phyloP scores from a whole-genome alignment of 2,329 filamentous ascomycete species.

The Grosmannia clavigera region DNA sequence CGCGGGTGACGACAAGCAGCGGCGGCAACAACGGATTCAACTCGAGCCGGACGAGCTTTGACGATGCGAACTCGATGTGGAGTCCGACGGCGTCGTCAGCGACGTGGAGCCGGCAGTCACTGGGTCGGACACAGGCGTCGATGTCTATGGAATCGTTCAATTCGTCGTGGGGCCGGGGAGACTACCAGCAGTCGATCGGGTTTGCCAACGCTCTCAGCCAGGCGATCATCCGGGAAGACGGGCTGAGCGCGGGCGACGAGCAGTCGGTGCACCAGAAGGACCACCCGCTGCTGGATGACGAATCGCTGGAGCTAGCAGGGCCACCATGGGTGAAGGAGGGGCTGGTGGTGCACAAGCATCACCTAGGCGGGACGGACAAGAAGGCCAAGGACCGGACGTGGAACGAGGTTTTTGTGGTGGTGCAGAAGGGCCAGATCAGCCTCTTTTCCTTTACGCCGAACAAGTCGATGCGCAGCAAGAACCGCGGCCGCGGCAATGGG shows the following conservation, averaged over 20 bases:
- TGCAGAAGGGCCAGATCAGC: conserved; percentile 88
- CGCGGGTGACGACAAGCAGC: conserved; percentile 32
- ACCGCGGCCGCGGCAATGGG: conserved; percentile 37
- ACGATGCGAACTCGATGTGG: conserved; percentile 83
- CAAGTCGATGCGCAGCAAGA: conserved; percentile 62
- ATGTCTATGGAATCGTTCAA: conserved; percentile 87
- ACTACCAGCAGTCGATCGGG: conserved; percentile 92
- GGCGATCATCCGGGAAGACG: conserved; percentile 86
- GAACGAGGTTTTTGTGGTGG: conserved; percentile 89
- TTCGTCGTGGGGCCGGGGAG: conserved; percentile 49
- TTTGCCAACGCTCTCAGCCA: conserved; percentile 95
- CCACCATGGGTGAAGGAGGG: conserved; percentile 99
- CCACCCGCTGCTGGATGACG: conserved; percentile 71
- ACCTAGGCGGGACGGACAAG: conserved; percentile 81
- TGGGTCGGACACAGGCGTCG: conserved; percentile 80
- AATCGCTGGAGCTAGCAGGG: conserved; percentile 78
- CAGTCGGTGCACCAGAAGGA: conserved; percentile 26
- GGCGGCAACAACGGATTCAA: conserved; percentile 65
- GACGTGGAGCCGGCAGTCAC: conserved; percentile 88
- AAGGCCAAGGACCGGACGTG: conserved; percentile 89
- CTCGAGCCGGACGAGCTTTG: conserved; percentile 86
- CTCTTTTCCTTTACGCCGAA: conserved; percentile 85
- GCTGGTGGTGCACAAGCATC: conserved; percentile 90
- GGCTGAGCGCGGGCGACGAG: conserved; percentile 18
- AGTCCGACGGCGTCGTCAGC: conserved; percentile 77